Base-by-base conservation (phyloP, 2,329 filamentous ascomycete species). In the Dothiorella sarmentorum region DNA sequence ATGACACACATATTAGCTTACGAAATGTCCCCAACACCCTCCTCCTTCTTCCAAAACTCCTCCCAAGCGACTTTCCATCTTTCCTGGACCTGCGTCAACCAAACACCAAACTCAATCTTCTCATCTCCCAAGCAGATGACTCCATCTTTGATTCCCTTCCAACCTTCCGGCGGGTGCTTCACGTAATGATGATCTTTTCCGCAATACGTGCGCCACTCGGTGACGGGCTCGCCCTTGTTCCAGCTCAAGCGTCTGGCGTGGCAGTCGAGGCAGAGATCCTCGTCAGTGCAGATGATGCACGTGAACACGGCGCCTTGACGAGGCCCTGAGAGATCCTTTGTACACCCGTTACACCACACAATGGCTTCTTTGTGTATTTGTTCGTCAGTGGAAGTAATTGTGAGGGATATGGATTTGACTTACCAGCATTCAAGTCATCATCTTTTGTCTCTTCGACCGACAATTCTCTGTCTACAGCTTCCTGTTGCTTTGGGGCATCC, bases 31-130 rank as follows among this genome's bases (percentile, higher is more conserved):
- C 2, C 10, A n/a, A 40, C 22, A 6, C 24, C 49, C 35, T 27
- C 60, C 33, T 63, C 59, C 31, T 33, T 60, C 11, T 43, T 49
- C 66, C 64, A 68, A 38, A 60, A 66, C 11, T 9, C 40, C 27
- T 63, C 60, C 65, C 65, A 68, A 24, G 64, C 66, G 20, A 60
- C 56, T 15, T 31, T 44, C 66, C 64, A 68, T 31, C 58, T 61
- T 20, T 61, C 59, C 33, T 65, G 63, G 29, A 66, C 27, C 7
- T 49, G 58, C 29, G 53, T 56, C 7, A 67, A 20, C 65, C 64
- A 67, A 1, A 61, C 61, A 35, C 53, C 58, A 10, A 67, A 62
- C 7, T 59, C 15, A 2, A 64, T 15, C 24, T 60, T 45, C 13
- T 63, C 61, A 2, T 60, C 53, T 35, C 22, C 22, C 3, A 53